Conservation (phyloP, 2,329 filamentous ascomycete species). For the Ceratocystiopsis sp. region DNA sequence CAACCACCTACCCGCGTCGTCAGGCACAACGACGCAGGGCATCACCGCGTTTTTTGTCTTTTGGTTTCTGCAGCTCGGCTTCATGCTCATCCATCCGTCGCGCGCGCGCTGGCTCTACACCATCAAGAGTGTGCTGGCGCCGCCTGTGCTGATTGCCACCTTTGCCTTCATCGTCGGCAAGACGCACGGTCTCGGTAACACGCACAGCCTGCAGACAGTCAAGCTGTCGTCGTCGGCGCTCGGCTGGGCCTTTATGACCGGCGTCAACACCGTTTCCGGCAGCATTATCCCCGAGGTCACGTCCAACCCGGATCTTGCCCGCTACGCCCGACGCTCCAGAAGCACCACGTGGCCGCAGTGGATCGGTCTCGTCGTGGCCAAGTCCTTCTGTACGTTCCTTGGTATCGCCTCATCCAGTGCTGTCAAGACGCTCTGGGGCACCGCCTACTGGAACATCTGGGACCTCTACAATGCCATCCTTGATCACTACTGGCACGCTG, state of each 20-base stretch:
- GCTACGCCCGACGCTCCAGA: constrained; percentile 13
- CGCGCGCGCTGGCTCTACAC: constrained; percentile 4
- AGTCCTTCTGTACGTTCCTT: constrained; percentile 23
- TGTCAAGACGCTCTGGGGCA: constrained; percentile 24
- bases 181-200: constrained; percentile 21
- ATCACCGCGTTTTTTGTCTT: constrained; percentile 22
- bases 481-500: constrained; percentile 9
- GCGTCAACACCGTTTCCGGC: constrained; percentile 17
- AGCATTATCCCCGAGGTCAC: constrained; percentile 4
- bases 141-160: constrained; percentile 9
- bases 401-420: constrained; percentile 25
- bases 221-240: constrained; percentile 13
- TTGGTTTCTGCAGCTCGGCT: constrained; percentile 20
- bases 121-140: constrained; percentile 2
- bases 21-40: constrained; percentile 16
- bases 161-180: constrained; percentile 16
- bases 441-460: constrained; percentile 13
- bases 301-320: constrained; percentile 4
- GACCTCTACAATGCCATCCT: constrained; percentile 10
- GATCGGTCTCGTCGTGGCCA: constrained; percentile 25
- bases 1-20: constrained; percentile 17
- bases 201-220: constrained; percentile 21
- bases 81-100: constrained; percentile 15
- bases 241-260: constrained; percentile 15
- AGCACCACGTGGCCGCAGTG: constrained; percentile 12